Conservation (phyloP, 2,329 filamentous ascomycete species). For the Diaporthe batatas region DNA sequence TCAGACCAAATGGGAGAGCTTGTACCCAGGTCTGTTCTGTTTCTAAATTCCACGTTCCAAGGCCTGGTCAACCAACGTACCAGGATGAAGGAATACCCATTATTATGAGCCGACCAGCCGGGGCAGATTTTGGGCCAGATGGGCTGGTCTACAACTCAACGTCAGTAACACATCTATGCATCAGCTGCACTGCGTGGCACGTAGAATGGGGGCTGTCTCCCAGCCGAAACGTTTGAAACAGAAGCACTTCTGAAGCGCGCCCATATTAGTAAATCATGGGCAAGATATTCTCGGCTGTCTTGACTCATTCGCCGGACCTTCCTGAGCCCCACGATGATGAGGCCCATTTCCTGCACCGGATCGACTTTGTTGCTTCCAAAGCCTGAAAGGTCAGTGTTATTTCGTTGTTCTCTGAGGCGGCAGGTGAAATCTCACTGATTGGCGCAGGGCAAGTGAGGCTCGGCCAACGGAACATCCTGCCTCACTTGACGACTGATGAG, state of each 20-base stretch:
- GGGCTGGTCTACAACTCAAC: slow-evolving; percentile 55
- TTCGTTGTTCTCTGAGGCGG: not conserved
- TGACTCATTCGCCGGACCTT: slow-evolving; percentile 42
- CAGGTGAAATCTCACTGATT: not conserved
- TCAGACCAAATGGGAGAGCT: slow-evolving; percentile 54
- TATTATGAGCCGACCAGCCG: slow-evolving; percentile 6
- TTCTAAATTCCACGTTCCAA: too few relatives aligned
- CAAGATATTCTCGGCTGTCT: slow-evolving; percentile 48
- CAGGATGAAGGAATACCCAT: too few relatives aligned
- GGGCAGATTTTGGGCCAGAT: slow-evolving; percentile 33
- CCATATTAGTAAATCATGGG: slow-evolving; percentile 52
- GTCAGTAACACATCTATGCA: slow-evolving; percentile 57
- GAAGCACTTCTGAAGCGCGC: not conserved
- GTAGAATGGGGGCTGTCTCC: slow-evolving; percentile 27
- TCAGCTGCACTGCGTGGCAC: slow-evolving; percentile 57
- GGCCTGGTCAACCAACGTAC: too few relatives aligned
- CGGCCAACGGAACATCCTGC: slow-evolving; percentile 36
- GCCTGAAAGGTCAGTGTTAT: slow-evolving; percentile 44
- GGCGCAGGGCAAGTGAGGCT: slow-evolving; percentile 33
- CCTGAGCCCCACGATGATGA: slow-evolving; percentile 46
- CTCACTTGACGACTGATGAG: slow-evolving; percentile 30
- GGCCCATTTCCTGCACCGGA: slow-evolving; percentile 55
- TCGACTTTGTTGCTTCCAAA: slow-evolving; percentile 43
- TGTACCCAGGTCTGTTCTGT: slow-evolving; percentile 54
- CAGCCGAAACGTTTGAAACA: not conserved